phyloP scores from a whole-genome alignment of 768 basidiomycete genomes.

The Lepiota brunneoincarnata region DNA sequence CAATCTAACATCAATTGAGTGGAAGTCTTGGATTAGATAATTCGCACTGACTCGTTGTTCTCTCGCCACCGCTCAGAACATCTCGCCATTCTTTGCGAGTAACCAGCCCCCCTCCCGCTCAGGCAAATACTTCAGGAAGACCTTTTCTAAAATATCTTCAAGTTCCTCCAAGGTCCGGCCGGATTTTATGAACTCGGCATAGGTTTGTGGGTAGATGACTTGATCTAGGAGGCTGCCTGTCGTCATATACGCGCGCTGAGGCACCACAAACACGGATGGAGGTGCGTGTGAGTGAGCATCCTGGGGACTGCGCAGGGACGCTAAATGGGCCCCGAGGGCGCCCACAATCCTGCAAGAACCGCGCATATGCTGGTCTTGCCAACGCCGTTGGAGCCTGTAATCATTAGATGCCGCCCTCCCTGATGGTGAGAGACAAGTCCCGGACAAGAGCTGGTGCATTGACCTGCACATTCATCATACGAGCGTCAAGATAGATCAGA shows the following conservation, averaged over 20 bases:
- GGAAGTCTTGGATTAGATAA: background rate
- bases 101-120: constrained; percentile 87
- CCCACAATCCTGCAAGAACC: constrained; percentile 93
- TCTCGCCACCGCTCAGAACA: constrained; percentile 94
- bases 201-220: constrained; percentile 90
- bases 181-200: constrained; percentile 60
- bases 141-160: constrained; percentile 73
- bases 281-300: constrained; percentile 32
- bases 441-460: constrained; percentile 50
- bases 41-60: constrained; percentile 58
- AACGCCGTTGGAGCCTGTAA: constrained; percentile 90
- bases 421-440: constrained; percentile 62
- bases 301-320: constrained; percentile 19
- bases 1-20: constrained; percentile 43
- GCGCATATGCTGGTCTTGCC: constrained; percentile 88
- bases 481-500: background rate
- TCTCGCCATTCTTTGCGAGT: constrained; percentile 96
- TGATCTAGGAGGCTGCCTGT: constrained; percentile 87
- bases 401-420: constrained; percentile 81
- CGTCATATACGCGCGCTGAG: constrained; percentile 92
- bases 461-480: background rate
- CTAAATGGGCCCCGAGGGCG: constrained; percentile 43
- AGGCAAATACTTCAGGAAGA: constrained; percentile 82
- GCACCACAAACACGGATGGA: constrained; percentile 76
- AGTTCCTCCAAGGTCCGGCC: constrained; percentile 69